Percentiles rank a stretch among this genome's conserved stretches.
These are phyloP conservation scores for Neofusicoccum ribis DNA, from an alignment of 2,329 filamentous ascomycete genomes.

Conservation along the genomic window DNA sequence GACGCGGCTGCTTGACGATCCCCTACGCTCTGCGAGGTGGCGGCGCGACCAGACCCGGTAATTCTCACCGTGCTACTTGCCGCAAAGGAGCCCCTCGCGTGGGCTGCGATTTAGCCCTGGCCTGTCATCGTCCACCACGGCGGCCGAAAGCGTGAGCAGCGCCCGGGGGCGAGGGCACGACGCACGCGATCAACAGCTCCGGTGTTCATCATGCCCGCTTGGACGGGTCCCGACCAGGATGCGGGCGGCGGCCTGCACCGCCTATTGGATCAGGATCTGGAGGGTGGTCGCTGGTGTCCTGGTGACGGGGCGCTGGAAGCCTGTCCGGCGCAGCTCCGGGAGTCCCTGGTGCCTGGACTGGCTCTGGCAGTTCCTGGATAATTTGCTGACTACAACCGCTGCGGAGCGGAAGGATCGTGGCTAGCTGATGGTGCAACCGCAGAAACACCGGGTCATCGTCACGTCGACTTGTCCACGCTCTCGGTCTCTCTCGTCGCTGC, in stretches of 20 bases:
- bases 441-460: slow-evolving; percentile 9
- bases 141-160: not conserved
- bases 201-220: not conserved
- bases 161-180: not conserved
- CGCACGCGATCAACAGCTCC: slow-evolving; percentile 7
- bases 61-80: not conserved
- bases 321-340: too few species aligned
- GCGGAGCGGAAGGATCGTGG: not conserved
- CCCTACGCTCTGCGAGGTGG: not conserved
- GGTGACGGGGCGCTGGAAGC: not conserved
- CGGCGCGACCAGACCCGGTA: not conserved
- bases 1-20: not conserved
- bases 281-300: not conserved
- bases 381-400: not conserved
- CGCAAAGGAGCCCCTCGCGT: not conserved
- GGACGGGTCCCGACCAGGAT: not conserved
- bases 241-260: not conserved
- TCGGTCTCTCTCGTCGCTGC: not conserved
- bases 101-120: not conserved
- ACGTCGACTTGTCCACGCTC: not conserved
- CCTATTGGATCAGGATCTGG: not conserved
- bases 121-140: not conserved
- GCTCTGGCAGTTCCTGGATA: not conserved
- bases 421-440: not conserved
- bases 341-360: not conserved